These are phyloP conservation scores for Nasturtium officinale DNA, from an alignment of 345 rosid genomes.

Conservation along the genomic window DNA sequence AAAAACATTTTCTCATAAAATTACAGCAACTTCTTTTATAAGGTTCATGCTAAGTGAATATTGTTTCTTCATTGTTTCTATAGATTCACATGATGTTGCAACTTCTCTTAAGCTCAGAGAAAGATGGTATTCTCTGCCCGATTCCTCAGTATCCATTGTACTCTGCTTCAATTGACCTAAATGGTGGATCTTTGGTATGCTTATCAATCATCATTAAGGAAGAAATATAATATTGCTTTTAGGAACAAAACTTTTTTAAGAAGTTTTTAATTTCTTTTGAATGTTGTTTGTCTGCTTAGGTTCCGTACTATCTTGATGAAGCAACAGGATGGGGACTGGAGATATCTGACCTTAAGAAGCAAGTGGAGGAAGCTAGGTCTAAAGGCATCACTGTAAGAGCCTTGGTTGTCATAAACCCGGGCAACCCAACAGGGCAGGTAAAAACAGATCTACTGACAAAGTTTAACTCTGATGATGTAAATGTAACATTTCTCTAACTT, in stretches of 20 bases:
- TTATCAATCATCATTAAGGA: not conserved
- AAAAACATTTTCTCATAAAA: not conserved
- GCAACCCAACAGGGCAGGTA: slow-evolving; percentile 94
- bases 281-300: slow-evolving; percentile 43
- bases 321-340: slow-evolving; percentile 89
- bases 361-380: slow-evolving; percentile 63
- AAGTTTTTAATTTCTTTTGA: not conserved
- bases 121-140: slow-evolving; percentile 88
- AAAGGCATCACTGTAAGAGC: slow-evolving; percentile 79
- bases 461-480: not conserved
- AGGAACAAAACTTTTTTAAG: too few species aligned
- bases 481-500: not conserved
- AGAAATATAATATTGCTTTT: not conserved
- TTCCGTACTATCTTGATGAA: slow-evolving; percentile 93
- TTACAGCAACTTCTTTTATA: not conserved
- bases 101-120: slow-evolving; percentile 71
- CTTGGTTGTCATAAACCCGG: slow-evolving; percentile 86
- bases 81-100: slow-evolving; percentile 97
- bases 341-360: slow-evolving; percentile 75
- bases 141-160: slow-evolving; percentile 96
- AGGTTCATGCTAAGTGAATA: not conserved
- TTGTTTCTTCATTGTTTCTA: not conserved
- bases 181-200: slow-evolving; percentile 89
- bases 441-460: not conserved
- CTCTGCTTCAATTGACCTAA: slow-evolving; percentile 90